phyloP scores from a whole-genome alignment of 495 filamentous ascomycete species.

The Xylaria grammica region DNA sequence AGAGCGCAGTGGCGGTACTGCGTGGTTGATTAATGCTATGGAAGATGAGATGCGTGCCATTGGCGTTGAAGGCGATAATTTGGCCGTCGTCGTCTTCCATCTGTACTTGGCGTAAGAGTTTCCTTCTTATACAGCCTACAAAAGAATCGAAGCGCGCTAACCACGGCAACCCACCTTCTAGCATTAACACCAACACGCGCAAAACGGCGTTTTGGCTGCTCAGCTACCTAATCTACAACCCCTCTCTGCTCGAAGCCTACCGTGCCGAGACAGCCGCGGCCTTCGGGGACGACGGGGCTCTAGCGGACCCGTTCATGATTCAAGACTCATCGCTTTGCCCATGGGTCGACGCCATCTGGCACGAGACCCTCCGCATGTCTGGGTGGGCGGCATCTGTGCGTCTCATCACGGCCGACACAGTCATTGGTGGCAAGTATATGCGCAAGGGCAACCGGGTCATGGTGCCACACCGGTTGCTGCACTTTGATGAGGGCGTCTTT shows the following conservation, averaged over 20 bases:
- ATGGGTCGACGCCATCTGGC: conserved; percentile 26
- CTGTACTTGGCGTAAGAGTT: conserved; percentile 25
- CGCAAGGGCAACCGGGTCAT: conserved; percentile 34
- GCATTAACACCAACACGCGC: conserved; percentile 33
- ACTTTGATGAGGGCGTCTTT: conserved; percentile 35
- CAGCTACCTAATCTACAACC: conserved; percentile 25
- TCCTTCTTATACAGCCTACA: neutral
- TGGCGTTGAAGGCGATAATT: conserved; percentile 20
- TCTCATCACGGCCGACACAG: conserved; percentile 27
- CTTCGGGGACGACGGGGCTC: neutral
- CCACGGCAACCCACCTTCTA: neutral
- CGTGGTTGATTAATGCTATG: conserved; percentile 30
- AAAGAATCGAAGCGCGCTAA: neutral
- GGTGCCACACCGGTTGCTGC: conserved; percentile 40
- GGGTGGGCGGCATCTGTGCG: conserved; percentile 31
- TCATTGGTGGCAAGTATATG: conserved; percentile 31
- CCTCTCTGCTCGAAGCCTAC: conserved; percentile 5
- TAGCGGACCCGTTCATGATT: neutral
- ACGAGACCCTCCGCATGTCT: conserved; percentile 31
- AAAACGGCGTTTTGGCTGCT: conserved; percentile 39
- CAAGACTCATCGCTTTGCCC: conserved; percentile 25
- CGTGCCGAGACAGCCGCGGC: conserved; percentile 22
- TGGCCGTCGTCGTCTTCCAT: conserved; percentile 27
- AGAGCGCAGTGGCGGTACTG: conserved; percentile 14
- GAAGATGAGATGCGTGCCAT: conserved; percentile 32